Evolutionary conservation across 192 early-diverging fungal species (phyloP).

Genomic region (Gamsiella multidivaricata): DNA sequence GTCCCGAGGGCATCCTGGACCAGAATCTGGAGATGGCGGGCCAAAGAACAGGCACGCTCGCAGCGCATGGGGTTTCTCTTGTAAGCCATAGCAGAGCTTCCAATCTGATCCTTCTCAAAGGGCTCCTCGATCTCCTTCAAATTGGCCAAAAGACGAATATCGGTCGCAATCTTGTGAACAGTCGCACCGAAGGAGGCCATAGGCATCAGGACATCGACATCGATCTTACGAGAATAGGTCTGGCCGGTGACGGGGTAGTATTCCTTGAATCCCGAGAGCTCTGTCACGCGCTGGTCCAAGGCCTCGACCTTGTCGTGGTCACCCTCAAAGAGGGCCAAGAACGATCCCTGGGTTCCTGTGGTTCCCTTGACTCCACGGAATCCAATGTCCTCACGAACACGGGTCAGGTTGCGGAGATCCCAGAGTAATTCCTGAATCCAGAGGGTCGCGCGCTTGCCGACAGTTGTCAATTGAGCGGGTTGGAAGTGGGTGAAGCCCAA

Average conservation of each 20-base stretch:
- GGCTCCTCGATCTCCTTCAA: slow-evolving; percentile 99
- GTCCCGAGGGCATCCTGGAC: slow-evolving; percentile 89
- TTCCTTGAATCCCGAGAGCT: slow-evolving; percentile 84
- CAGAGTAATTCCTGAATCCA: slow-evolving; percentile 98
- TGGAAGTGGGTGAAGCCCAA: slow-evolving; percentile 99
- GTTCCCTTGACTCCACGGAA: slow-evolving; percentile 99
- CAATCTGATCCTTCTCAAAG: slow-evolving; percentile 99
- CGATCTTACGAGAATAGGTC: slow-evolving; percentile 98
- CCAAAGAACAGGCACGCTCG: slow-evolving; percentile 95
- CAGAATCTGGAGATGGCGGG: slow-evolving; percentile 94
- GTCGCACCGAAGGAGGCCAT: slow-evolving; percentile 94
- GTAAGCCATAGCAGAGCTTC: slow-evolving; percentile 98
- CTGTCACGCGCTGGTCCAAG: slow-evolving; percentile 91
- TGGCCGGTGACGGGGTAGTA: slow-evolving; percentile 95
- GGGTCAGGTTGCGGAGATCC: slow-evolving; percentile 94
- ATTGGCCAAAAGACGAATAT: slow-evolving; percentile 94
- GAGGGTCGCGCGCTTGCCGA: slow-evolving; percentile 95
- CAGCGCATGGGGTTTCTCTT: slow-evolving; percentile 99
- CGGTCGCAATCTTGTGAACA: slow-evolving; percentile 96
- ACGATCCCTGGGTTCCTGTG: slow-evolving; percentile 98
- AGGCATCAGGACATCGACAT: slow-evolving; percentile 88
- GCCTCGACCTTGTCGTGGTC: slow-evolving; percentile 94
- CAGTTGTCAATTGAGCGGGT: slow-evolving; percentile 97
- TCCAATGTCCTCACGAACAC: slow-evolving; percentile 87
- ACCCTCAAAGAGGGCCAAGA: slow-evolving; percentile 94